Evolutionary conservation across 1,284 basidiomycete genomes (phyloP), one percentile per base, ranked within the genome.

Genomic region (Chondrostereum purpureum): DNA sequence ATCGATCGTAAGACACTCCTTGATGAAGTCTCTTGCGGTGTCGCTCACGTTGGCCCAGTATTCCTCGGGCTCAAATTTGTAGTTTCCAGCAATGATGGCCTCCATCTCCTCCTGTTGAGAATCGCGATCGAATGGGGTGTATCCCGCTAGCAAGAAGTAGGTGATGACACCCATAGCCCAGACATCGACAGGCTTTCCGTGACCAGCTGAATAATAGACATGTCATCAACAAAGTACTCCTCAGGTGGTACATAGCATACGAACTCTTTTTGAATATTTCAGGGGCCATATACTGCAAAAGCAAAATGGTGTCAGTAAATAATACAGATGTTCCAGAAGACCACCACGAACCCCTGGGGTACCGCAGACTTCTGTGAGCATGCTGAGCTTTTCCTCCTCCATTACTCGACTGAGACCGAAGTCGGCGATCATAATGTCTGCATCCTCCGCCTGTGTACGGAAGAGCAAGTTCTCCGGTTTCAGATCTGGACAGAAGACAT

Each of bases 401-500:
- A 99, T 86, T 17, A 96, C 77, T 21, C 92, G 72, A 62, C 85
- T 81, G 48, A 97, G 76, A 10, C 96, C 96, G 64, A 99, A 99
- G 66, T 99, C 96, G 3, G 96, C 95, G 53, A 99, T 88, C 79
- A 97, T 89, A 55, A 99, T 85, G 58, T 97, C 93, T 6, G 93
- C 87, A 46, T 94, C 86, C 60, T 98, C 93, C 3, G 80, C 86
- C 57, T 83, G 80, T 35, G 88, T 87, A 49, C 90, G 82, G 80
- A 99, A 99, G 17, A 99, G 74, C 17, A 99, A 75, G 67, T 99
- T 99, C 68, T 99, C 95, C 4, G 95, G 95, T 65, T 99, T 99
- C 52, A 99, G 71, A 62, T 99, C 92, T 88, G 52, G 2, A 13
- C 13, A 18, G 18, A 34, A 19, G 16, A 33, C 39, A 37, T 46